Evolutionary conservation across 1,139 yeast genomes (phyloP), one percentile per base, ranked within the genome.

Genomic region (Geotrichum phurueaensis): DNA sequence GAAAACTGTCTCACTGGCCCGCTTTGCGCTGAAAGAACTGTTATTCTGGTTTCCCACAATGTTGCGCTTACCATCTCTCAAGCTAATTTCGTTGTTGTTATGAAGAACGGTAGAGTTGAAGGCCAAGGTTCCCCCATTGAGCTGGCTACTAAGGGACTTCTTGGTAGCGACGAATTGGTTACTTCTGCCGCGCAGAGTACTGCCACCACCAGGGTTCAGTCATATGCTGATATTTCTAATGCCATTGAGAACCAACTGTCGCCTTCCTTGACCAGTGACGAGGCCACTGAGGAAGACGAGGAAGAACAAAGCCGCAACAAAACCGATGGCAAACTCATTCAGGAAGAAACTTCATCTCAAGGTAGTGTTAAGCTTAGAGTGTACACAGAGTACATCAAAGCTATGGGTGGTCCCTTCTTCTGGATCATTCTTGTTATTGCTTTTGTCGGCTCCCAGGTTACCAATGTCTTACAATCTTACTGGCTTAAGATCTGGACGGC

Each of bases 1-100:
- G 95, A 90, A 68, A 82, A 89, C 69, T 90, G 97, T 77, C 85
- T 92, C 60, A 80, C 89, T 60, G 99, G 98, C 55, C 88, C 90
- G 1, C 77, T 92, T 68, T 89, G 92, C 91, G 78, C 79, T 51
- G 83, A 84, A 63, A 85, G 98, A 78, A 92, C 98, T 3, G 86
- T 96, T 75, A 79, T 94, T 65, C 80, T 94, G 70, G 97, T 94
- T 1, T 89, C 97, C 3, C 99, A 94, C 76, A 94, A 94, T 71
- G 92, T 91, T 66, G 91, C 97, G 0, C 79, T 94, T 68, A 89
- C 97, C 22, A 81, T 91, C 58, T 85, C 84, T 66, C 83, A 84
- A 66, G 98, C 98, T 22, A 86, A 84, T 27, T 81, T 84, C 79
- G 86, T 92, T 60, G 83, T 92, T 58, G 81, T 87, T 23, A 79